A percentile compares a stretch with the other conserved stretches of the same genome.
These are phyloP conservation scores for Carpinus viminea DNA, from an alignment of 306 rosid genomes.

Conservation along the genomic window DNA sequence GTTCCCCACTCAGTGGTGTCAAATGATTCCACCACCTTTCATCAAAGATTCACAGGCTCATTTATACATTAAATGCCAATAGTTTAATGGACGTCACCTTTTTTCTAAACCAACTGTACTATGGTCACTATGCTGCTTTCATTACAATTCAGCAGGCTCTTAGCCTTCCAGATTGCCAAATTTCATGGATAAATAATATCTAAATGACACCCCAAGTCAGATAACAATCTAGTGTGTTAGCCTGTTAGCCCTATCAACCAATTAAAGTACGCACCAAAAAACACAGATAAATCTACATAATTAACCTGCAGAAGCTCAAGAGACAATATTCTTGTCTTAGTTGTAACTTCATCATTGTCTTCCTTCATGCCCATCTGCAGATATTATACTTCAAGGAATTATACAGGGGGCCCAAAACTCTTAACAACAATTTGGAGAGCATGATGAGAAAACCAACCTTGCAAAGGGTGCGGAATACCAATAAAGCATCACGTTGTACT, in stretches of 20 bases:
- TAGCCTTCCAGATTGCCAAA: background rate
- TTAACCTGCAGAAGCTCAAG: slow-evolving; percentile 99
- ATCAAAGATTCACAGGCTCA: background rate
- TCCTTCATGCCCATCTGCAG: slow-evolving; percentile 99
- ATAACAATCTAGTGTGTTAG: background rate
- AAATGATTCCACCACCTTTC: slow-evolving; percentile 12
- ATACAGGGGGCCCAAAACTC: slow-evolving; percentile 27
- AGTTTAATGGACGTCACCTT: background rate
- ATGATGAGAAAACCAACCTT: slow-evolving; percentile 66
- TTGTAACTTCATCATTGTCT: slow-evolving; percentile 89
- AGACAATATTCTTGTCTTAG: slow-evolving; percentile 90
- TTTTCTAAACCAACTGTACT: slow-evolving; percentile 14
- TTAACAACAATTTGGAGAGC: slow-evolving; percentile 24
- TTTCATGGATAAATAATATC: background rate
- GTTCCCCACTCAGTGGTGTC: slow-evolving; percentile 1
- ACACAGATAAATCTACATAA: slow-evolving; percentile 24
- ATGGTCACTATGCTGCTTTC: background rate
- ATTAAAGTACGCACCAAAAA: slow-evolving; percentile 16
- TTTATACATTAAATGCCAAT: slow-evolving; percentile 3
- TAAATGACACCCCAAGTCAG: background rate
- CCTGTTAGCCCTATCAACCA: background rate
- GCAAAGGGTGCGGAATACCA: slow-evolving; percentile 98
- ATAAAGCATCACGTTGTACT: slow-evolving; percentile 83
- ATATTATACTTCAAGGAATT: slow-evolving; percentile 27
- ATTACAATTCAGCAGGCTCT: background rate